phyloP scores from a whole-genome alignment of 805 yeast species.

The Zygoascus flipseniorum region DNA sequence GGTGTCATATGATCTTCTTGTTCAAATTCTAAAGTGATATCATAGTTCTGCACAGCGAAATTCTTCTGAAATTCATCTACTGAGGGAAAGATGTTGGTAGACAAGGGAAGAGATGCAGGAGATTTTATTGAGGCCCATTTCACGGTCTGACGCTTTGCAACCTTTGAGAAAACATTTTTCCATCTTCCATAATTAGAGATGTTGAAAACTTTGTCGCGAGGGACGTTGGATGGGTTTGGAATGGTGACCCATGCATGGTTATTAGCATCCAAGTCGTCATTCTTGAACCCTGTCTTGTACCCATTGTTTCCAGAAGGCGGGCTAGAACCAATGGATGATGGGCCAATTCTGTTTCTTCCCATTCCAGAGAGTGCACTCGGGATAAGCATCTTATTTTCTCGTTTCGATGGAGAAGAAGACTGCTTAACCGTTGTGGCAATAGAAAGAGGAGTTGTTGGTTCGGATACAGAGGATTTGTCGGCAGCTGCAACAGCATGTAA shows the following conservation, averaged over 20 bases:
- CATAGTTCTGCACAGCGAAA: conserved; percentile 77
- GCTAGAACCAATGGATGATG: neutral
- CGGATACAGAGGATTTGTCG: neutral
- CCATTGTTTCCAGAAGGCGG: neutral
- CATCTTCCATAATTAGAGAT: conserved; percentile 72
- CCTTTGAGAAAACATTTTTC: conserved; percentile 81
- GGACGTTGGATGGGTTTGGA: conserved; percentile 68
- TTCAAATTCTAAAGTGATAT: conserved; percentile 54
- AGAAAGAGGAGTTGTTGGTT: neutral
- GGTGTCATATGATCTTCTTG: conserved; percentile 45
- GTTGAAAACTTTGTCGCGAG: conserved; percentile 44
- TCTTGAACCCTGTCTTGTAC: neutral
- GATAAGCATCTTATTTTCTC: neutral
- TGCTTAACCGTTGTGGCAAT: neutral
- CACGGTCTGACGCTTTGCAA: conserved; percentile 54
- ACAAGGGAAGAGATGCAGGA: conserved; percentile 86
- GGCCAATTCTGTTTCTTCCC: neutral
- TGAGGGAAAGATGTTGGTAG: conserved; percentile 71
- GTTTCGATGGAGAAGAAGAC: neutral
- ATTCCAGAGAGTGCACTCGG: neutral
- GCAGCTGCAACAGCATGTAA: neutral
- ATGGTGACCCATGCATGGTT: conserved; percentile 51
- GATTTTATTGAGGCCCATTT: conserved; percentile 92
- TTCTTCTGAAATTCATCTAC: conserved; percentile 57
- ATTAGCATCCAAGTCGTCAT: conserved; percentile 9